Base-by-base conservation (phyloP, 2,329 filamentous ascomycete genomes). In the Cadophora sp. region DNA sequence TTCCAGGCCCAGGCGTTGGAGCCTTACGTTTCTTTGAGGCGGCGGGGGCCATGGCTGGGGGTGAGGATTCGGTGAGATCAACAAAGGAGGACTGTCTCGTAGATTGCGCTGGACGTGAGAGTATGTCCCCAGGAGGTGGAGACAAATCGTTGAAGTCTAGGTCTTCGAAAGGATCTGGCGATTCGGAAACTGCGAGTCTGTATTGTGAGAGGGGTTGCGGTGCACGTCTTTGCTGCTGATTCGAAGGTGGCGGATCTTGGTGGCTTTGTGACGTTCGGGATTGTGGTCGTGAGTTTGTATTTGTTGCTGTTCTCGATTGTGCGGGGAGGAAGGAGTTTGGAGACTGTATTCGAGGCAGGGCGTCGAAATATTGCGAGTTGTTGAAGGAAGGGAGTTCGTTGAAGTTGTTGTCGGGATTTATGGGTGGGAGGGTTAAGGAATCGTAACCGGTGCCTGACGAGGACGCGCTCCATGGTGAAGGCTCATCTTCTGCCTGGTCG, bases 21-120 rank as follows among this genome's bases (percentile, higher is more conserved):
- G 74, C 71, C 65, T 73, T 74, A 30, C 75, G 68, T 65, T 76
- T 76, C 51, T 68, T 69, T 51, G 56, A 18, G 27, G 53, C 47
- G 24, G 51, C 47, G 45, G 69, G 67, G 41, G 68, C 59, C 65
- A 66, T 71, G 7, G 20, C 61, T 24, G 61, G 39, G 13, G 72
- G 70, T 7, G 73, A 73, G 5, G 68, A 72, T 30, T 68, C 65
- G 13, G 75, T 76, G 27, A 75, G 70, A 61, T 77, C 75, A 27
- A 76, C 68, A 13, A 74, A 50, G 51, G 68, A 71, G 16, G 72
- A 70, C 16, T 65, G 33, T 22, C 64, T 65, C 22, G 68, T 68
- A 13, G 55, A 50, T 1, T 65, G 56, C 53, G 56, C 59, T 24
- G 41, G 43, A 27, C 65, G 59, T 50, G 59, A 56, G 24, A 51